A percentile compares a stretch with the other conserved stretches of the same genome.
phyloP scores from a whole-genome alignment of 2,329 filamentous ascomycete species.

The Scedosporium aurantiacum region DNA sequence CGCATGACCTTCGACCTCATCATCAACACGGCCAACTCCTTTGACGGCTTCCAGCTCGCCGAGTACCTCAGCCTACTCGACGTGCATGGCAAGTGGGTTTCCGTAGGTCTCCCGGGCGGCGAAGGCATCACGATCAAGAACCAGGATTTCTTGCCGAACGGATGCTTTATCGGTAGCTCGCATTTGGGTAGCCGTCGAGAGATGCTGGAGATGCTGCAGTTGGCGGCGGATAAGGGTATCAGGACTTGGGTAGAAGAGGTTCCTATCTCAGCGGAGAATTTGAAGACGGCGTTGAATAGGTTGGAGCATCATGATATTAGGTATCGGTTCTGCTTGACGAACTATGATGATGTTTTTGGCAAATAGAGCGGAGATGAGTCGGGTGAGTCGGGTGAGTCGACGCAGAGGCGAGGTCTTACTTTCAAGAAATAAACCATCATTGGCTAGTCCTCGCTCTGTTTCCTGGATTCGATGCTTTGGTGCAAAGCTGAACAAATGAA shows the following conservation, averaged over 20 bases:
- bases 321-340: constrained; percentile 66
- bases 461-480: too few species aligned
- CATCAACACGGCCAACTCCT: constrained; percentile 59
- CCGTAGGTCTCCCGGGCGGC: constrained; percentile 69
- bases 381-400: not conserved
- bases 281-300: constrained; percentile 57
- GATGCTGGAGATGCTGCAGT: constrained; percentile 59
- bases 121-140: constrained; percentile 60
- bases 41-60: constrained; percentile 54
- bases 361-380: not conserved
- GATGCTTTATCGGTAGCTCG: constrained; percentile 59
- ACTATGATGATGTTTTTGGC: constrained; percentile 59
- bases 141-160: constrained; percentile 65
- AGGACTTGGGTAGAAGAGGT: constrained; percentile 64
- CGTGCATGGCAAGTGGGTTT: constrained; percentile 71
- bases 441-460: too few species aligned
- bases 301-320: constrained; percentile 60
- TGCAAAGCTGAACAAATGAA: not conserved
- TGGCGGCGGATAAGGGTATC: constrained; percentile 59
- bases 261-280: constrained; percentile 59
- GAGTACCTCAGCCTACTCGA: constrained; percentile 72
- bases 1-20: constrained; percentile 57
- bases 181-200: constrained; percentile 62
- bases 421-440: too few species aligned
- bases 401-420: not conserved